phyloP scores from a whole-genome alignment of 768 basidiomycete species.

The Pulveroboletus sp. region DNA sequence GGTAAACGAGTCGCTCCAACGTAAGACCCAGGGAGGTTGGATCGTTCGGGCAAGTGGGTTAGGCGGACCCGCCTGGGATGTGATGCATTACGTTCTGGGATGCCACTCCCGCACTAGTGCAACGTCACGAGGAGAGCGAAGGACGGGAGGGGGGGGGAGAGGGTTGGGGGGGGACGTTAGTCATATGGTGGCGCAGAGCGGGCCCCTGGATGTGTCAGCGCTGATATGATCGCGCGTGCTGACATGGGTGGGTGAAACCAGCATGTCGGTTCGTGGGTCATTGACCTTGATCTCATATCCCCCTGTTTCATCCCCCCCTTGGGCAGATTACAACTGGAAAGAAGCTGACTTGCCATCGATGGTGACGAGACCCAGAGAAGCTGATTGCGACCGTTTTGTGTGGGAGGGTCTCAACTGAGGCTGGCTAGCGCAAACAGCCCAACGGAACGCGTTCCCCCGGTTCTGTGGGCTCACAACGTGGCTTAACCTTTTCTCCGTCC shows the following conservation, averaged over 20 bases:
- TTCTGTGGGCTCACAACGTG: conserved; percentile 16
- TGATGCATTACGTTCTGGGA: conserved; percentile 9
- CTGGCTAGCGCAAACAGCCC: background rate
- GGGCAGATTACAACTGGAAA: conserved; percentile 5
- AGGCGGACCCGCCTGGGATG: conserved; percentile 4
- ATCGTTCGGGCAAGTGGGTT: background rate
- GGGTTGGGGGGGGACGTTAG: background rate
- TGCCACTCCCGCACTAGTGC: conserved; percentile 3
- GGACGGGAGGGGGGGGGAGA: background rate
- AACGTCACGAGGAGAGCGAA: background rate
- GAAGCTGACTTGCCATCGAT: conserved; percentile 5
- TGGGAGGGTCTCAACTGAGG: background rate
- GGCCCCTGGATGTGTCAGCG: conserved; percentile 14
- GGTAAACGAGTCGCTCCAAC: background rate
- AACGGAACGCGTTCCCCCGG: background rate
- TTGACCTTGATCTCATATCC: conserved; percentile 15
- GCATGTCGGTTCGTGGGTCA: conserved; percentile 7
- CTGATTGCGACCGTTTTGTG: background rate
- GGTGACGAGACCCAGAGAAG: conserved; percentile 15
- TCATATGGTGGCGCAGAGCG: background rate
- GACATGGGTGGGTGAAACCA: conserved; percentile 11
- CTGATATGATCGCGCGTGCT: conserved; percentile 8
- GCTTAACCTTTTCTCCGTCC: conserved; percentile 18
- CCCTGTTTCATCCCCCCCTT: conserved; percentile 7
- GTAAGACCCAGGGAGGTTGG: conserved; percentile 1